Conservation (phyloP, 306 rosid genomes). For the Malus orientalis region DNA sequence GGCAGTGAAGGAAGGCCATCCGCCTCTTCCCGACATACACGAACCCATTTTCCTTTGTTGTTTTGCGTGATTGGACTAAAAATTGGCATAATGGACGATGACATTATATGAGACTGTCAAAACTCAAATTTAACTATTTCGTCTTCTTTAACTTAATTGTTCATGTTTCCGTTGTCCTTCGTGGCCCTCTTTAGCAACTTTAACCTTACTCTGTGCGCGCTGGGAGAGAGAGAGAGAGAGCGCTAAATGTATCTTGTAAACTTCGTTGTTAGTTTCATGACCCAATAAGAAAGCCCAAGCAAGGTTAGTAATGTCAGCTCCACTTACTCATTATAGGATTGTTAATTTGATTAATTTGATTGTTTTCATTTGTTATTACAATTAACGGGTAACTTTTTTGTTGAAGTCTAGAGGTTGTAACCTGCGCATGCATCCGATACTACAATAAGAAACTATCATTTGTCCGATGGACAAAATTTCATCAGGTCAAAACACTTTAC, state of each 20-base stretch:
- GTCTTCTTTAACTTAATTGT: neutral
- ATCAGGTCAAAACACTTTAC: too few species aligned
- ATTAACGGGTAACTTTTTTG: too few species aligned
- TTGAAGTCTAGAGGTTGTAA: too few species aligned
- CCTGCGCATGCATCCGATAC: too few species aligned
- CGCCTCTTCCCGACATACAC: constrained; percentile 4
- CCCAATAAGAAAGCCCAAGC: too few species aligned
- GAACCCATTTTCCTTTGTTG: constrained; percentile 1
- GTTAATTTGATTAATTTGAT: too few species aligned
- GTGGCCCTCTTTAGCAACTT: neutral
- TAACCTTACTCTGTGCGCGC: neutral
- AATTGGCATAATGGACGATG: constrained; percentile 5
- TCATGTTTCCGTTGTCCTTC: neutral
- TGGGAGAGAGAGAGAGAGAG: neutral
- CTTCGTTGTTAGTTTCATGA: neutral
- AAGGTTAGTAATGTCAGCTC: too few species aligned
- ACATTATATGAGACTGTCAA: neutral
- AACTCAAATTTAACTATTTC: neutral
- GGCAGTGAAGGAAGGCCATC: constrained; percentile 40
- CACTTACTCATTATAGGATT: too few species aligned
- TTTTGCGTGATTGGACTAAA: constrained; percentile 31
- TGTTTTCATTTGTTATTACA: too few species aligned
- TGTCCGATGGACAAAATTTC: too few species aligned
- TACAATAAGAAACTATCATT: too few species aligned
- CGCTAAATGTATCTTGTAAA: neutral